These are phyloP conservation scores for Candida pini DNA, from an alignment of 805 yeast genomes.

Conservation along the genomic window DNA sequence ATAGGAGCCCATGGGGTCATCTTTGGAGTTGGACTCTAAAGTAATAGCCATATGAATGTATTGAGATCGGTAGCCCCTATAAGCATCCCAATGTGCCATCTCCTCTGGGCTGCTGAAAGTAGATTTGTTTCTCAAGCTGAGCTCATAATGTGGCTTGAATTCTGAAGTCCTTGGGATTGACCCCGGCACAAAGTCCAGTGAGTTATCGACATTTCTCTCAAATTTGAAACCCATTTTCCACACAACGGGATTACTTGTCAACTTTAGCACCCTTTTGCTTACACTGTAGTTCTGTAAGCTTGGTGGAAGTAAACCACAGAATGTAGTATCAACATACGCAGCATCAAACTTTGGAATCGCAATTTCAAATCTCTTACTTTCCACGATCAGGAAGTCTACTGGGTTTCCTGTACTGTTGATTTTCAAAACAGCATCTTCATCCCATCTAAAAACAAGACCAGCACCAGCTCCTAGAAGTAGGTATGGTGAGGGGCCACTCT, in stretches of 20 bases:
- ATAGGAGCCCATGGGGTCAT: constrained; percentile 31
- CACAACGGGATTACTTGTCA: constrained; percentile 56
- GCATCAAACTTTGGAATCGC: constrained; percentile 47
- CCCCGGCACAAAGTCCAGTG: constrained; percentile 30
- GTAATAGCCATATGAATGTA: constrained; percentile 69
- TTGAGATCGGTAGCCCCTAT: constrained; percentile 72
- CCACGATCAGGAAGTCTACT: constrained; percentile 45
- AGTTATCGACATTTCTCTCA: constrained; percentile 49
- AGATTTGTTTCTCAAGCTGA: constrained; percentile 52
- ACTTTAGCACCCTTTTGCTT: constrained; percentile 49
- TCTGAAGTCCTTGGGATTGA: constrained; percentile 35
- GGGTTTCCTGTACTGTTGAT: constrained; percentile 47
- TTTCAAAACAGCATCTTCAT: constrained; percentile 42
- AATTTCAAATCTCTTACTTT: constrained; percentile 51
- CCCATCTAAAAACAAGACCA: constrained; percentile 65
- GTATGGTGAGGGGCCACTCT: constrained; percentile 56
- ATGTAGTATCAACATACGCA: constrained; percentile 23
- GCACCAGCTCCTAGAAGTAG: constrained; percentile 50
- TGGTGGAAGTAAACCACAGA: constrained; percentile 6
- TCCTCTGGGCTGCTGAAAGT: constrained; percentile 34
- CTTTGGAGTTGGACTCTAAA: constrained; percentile 42
- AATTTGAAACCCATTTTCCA: constrained; percentile 76
- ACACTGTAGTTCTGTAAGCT: constrained; percentile 35
- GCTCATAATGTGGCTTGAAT: constrained; percentile 56
- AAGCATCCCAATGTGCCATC: constrained; percentile 64